Evolutionary conservation across 2,329 filamentous ascomycete genomes (phyloP), one percentile per base, ranked within the genome.

Genomic region (Ascosphaera apis): DNA sequence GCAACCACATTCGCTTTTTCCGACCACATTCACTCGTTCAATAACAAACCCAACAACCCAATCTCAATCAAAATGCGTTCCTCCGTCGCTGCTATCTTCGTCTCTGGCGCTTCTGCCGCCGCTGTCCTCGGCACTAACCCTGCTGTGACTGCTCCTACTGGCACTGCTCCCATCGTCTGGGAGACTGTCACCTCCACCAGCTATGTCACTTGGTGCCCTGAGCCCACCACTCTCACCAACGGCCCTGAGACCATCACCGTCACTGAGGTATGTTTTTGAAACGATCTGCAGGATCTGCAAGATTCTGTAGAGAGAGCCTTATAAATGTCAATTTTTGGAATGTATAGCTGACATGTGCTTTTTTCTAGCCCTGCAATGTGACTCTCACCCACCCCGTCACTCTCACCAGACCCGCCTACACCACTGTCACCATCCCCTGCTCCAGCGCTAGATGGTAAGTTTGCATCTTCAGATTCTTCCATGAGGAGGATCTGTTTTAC

Each of bases 371-470:
- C 52, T 74, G 71, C 53, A 74, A 70, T 53, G 56, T 77, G 55
- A 78, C 73, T 61, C 68, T 78, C 64, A 69, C 69, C 48, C 62
- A 75, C 65, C 68, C 72, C 47, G 77, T 72, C 72, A 79, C 63
- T 34, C 60, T 70, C 45, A 65, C 62, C 36, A 56, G 61, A 49
- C 60, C 68, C 41, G 53, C 66, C 45, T 46, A 52, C 43, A 64
- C 63, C 37, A 69, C 64, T 46, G 61, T 74, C 44, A 54, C 53
- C 44, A 47, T 52, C 47, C 25, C 25, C 25, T 28, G 25, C 25
- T 28, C 25, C 25, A 28, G 25, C 25, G 25, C 8, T 8, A 28
- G 25, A 13, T 28, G 25, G 25, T 28, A 28, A 9, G 25, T 28
- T 9, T 13, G 8, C 13, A 28, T 13, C 25, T 28, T 13, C 25